A percentile compares a stretch with the other conserved stretches of the same genome.
These are phyloP conservation scores for Monilinia fructicola DNA, from an alignment of 2,329 filamentous ascomycete genomes.

Conservation along the genomic window DNA sequence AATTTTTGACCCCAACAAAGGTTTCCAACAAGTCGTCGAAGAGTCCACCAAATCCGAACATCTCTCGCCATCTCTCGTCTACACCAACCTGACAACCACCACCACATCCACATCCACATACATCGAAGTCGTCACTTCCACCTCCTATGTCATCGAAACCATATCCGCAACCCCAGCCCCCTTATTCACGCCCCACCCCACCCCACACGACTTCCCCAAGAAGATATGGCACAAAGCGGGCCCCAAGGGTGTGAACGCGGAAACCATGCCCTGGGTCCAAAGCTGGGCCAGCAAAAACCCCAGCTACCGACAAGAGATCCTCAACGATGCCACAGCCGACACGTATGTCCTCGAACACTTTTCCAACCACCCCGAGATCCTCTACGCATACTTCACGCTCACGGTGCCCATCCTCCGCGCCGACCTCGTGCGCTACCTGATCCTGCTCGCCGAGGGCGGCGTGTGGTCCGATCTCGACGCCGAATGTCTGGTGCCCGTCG, in stretches of 20 bases:
- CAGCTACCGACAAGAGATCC: neutral
- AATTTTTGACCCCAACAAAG: neutral
- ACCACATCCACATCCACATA: neutral
- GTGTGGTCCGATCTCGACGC: neutral
- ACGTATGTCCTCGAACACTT: neutral
- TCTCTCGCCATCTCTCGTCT: neutral
- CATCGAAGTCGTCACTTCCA: neutral
- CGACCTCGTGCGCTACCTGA: neutral
- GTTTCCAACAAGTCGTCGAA: neutral
- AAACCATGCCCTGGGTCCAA: neutral
- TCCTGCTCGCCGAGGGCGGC: neutral
- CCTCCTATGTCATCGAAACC: too few species aligned
- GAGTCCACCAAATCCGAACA: neutral
- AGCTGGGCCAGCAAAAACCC: neutral
- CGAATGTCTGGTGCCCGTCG: neutral
- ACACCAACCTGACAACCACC: too few species aligned
- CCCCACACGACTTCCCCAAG: neutral
- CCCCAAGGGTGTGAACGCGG: neutral
- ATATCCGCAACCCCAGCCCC: neutral
- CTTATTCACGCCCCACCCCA: neutral
- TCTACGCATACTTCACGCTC: neutral
- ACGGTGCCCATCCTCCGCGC: neutral
- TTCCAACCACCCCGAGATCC: neutral
- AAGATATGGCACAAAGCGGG: neutral
- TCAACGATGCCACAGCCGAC: neutral